phyloP scores from a whole-genome alignment of 2,329 filamentous ascomycete genomes.

The Stachybotrys chartarum region DNA sequence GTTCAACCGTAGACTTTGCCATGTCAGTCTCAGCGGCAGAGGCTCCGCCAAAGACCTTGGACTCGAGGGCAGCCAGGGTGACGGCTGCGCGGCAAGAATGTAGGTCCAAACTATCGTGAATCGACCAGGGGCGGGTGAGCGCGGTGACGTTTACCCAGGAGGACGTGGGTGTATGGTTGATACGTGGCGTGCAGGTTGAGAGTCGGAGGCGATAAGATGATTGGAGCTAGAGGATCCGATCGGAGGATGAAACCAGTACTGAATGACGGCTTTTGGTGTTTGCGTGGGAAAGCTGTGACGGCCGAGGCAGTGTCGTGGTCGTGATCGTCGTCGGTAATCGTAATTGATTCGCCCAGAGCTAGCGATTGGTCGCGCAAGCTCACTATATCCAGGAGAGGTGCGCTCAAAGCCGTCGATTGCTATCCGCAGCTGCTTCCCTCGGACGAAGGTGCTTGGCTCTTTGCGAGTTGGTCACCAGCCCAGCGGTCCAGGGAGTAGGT shows the following conservation, averaged over 20 bases:
- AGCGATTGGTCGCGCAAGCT: not conserved
- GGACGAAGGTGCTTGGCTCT: not conserved
- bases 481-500: too few relatives aligned
- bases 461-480: not conserved
- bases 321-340: not conserved
- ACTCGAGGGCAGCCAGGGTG: conserved; percentile 58
- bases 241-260: too few relatives aligned
- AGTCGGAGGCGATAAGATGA: too few relatives aligned
- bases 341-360: not conserved
- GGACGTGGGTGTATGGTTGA: too few relatives aligned
- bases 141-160: too few relatives aligned
- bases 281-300: not conserved
- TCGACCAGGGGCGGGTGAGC: not conserved
- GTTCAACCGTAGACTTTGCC: conserved; percentile 60
- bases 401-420: not conserved
- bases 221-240: too few relatives aligned
- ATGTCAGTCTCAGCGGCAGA: conserved; percentile 61
- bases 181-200: too few relatives aligned
- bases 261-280: too few relatives aligned
- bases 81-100: conserved; percentile 22
- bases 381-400: not conserved
- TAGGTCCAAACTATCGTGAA: not conserved
- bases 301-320: not conserved
- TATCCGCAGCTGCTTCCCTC: too few relatives aligned
- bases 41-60: conserved; percentile 54